Base-by-base conservation (phyloP, 768 basidiomycete genomes). In the Boletus patriciae region DNA sequence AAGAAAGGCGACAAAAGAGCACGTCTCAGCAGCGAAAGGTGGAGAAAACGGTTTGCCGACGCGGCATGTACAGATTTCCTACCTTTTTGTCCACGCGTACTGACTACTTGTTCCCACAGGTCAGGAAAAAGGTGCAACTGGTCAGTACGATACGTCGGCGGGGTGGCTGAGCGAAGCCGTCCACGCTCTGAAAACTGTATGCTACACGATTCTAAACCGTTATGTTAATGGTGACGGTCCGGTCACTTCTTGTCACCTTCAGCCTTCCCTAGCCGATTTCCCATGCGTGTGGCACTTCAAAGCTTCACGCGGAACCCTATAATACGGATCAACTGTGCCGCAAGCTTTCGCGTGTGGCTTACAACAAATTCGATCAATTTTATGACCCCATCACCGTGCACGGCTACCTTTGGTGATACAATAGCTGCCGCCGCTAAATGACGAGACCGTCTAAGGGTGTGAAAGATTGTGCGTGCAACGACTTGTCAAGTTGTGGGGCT, bases 1-100 rank as follows among this genome's bases (percentile, higher is more conserved):
- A 90, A 92, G 77, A 87, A 84, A 73, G 90, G 92, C 34, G 82
- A 78, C 57, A 92, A 90, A 71, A 83, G 90, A 58, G 80, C 88
- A 58, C 80, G 90, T 60, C 75, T 92, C 65, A 76, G 76, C 48
- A 92, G 90, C 65, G 79, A 88, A 71, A 81, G 90, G 62, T 92
- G 90, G 88, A 80, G 88, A 68, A 85, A 79, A 65, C 83, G 80
- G 57, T 94, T 93, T 72, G 86, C 90, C 46, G 77, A 90, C 63
- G 87, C 90, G 80, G 91, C 84, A 74, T 61, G 83, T 62, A 50
- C 48, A 57, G 27, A 43, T 25, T 13, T 48, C 21, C 25, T 55
- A 16, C 36, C 58, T 54, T 34, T 31, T 55, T 66, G 42, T 59
- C 42, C 54, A 49, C 46, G 52, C 33, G 42, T 43, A 36, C 53